Base-by-base conservation (phyloP, 768 basidiomycete species). In the Kwoniella dejecticola region DNA sequence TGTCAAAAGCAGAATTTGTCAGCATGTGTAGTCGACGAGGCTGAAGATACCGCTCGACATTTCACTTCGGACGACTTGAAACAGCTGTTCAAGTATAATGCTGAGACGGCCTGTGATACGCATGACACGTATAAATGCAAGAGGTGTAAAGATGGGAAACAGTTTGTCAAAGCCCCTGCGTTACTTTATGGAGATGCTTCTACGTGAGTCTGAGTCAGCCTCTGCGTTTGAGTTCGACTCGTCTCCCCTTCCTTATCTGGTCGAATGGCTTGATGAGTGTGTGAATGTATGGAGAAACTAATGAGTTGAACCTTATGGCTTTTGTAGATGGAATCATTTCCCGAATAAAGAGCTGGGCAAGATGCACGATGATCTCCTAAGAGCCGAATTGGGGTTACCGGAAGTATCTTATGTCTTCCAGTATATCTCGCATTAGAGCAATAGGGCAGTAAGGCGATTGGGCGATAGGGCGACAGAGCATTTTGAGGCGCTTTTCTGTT, bases 291-390 rank as follows among this genome's bases (percentile, higher is more conserved):
- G n/a, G n/a, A n/a, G n/a, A n/a, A n/a, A n/a, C n/a, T n/a, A n/a
- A n/a, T n/a, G n/a, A n/a, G 26, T 48, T n/a, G 19, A 12, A 21
- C 24, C n/a, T 24, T 48, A n/a, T n/a, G n/a, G n/a, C n/a, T n/a
- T n/a, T n/a, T n/a, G 27, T 73, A 96, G 94, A 26, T 98, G 96
- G 96, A 98, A 99, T 77, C 96, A 99, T 75, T 93, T 91, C 76
- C 89, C 90, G 3, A 97, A 96, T 69, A 81, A 78, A 0, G 91
- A 96, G 72, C 82, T 99, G 47, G 86, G 85, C 78, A 88, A 86
- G 70, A 93, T 96, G 70, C 96, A 99, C 71, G 96, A 99, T 71
- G 95, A 97, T 76, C 83, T 99, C 44, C 82, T 99, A 31, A 85
- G 96, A 26, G 91, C 91, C 2, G 96, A 99, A 77, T 84, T 88